Base-by-base conservation (phyloP, 495 filamentous ascomycete species). In the Trichoderma asperelloides region DNA sequence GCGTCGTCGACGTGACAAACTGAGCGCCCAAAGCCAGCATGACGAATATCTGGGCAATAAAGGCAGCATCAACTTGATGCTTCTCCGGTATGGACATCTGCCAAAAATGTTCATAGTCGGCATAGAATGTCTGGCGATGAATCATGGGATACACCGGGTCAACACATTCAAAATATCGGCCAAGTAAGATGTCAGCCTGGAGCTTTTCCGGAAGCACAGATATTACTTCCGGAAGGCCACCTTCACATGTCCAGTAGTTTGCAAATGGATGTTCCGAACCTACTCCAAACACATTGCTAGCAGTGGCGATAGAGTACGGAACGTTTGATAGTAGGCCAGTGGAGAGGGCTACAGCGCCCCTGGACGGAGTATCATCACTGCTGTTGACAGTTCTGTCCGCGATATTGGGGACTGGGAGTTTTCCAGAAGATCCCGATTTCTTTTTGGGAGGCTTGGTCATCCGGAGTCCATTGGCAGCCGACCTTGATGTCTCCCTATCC, bases 221-320 rank as follows among this genome's bases (percentile, higher is more conserved):
- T 51, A 91, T 83, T 5, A 91, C 89, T 73, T 91, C 89, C 12
- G 86, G 79, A 25, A 91, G 75, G 1, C 89, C 89, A 28, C 89
- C 89, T 63, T 85, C 81, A 70, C 85, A 88, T 8, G 89, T 91
- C 89, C 89, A 91, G 74, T 91, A 91, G 73, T 91, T 91, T 69
- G 86, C 84, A 70, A 89, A 90, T 2, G 86, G 85, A 65, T 90
- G 86, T 74, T 87, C 86, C 6, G 82, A 81, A 21, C 84, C 83
- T 64, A 86, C 80, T n/a, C 86, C 88, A 73, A 90, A 91, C 47
- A 90, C 86, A 65, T 87, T 89, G 51, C 84, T 86, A 18, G 84
- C 82, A 37, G 85, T 82, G 0, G 85, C 83, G 27, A 83, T 77
- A 1, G 88, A 86, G 70, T 86, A 85, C 21, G 88, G 87, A 7